Evolutionary conservation across 1,139 yeast genomes (phyloP).

Genomic region (Candida sojae): DNA sequence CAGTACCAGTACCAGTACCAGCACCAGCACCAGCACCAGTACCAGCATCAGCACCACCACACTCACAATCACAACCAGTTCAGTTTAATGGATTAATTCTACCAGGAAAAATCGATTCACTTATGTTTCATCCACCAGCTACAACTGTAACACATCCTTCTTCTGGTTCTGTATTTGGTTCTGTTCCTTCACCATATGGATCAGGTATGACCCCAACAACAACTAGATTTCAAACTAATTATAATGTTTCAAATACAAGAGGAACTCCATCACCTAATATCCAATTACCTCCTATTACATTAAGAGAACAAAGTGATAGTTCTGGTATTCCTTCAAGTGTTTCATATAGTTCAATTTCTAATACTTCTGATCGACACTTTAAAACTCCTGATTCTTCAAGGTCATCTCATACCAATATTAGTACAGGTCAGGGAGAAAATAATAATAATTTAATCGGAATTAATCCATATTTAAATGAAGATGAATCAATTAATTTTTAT

Average conservation of each 20-base stretch:
- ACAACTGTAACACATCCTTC: too few relatives aligned
- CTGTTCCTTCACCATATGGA: neutral
- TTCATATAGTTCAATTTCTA: neutral
- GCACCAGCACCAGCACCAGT: conserved; percentile 3
- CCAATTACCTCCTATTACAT: conserved; percentile 17
- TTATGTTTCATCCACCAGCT: neutral
- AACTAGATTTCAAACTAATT: conserved; percentile 10
- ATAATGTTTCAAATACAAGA: conserved; percentile 13
- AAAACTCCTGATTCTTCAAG: conserved; percentile 1
- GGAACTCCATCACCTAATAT: conserved; percentile 7
- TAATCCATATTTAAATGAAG: conserved; percentile 25
- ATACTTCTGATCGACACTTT: neutral
- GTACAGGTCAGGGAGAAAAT: neutral
- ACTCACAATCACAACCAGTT: conserved; percentile 9
- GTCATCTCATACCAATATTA: neutral
- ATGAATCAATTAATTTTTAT: conserved; percentile 41
- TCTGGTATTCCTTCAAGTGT: neutral
- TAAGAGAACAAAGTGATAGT: conserved; percentile 5
- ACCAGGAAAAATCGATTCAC: neutral
- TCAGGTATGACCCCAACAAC: neutral
- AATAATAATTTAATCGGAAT: conserved; percentile 14
- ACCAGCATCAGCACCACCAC: too few relatives aligned
- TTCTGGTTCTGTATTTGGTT: too few relatives aligned
- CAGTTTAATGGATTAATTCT: conserved; percentile 6
- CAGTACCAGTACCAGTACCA: conserved; percentile 1